Evolutionary conservation across 106 monocot genomes (phyloP), one percentile per base, ranked within the genome.

Genomic region (Acanthochlamys bracteata): DNA sequence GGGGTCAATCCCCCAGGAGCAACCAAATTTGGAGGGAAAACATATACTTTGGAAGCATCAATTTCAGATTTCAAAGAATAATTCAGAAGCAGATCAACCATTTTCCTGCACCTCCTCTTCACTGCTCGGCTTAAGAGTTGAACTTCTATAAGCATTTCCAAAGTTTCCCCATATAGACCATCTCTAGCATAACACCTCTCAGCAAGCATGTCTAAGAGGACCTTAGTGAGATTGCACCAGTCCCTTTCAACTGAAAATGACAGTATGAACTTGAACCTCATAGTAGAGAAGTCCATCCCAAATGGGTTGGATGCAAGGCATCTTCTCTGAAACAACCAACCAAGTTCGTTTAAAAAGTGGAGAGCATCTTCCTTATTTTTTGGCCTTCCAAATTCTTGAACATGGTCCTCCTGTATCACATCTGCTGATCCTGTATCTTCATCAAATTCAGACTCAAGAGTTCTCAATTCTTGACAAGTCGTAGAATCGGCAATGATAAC

Each of bases 281-380:
- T 24, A 64, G 21, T 69, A 11, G 98, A 89, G 71, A 99, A 99
- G 57, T 84, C 76, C 9, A 46, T 8, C 42, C 60, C 54, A 7
- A 24, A 26, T 20, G 69, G 40, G 7, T 13, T 22, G 7, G 65
- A 59, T 10, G 51, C 21, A 2, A 25, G 51, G 46, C 61, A 62
- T 39, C 60, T 83, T 55, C 75, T 92, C 64, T 99, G 98, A 67
- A 99, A 89, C 25, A 99, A 78, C 98, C 98, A 99, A 12, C 98
- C 92, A 60, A 99, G 85, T 76, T 99, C 98, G 64, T 99, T 99
- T 43, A 89, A 71, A 21, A 99, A 99, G 71, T 89, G 88, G 17
- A 92, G 42, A 33, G 79, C 61, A 68, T 86, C 81, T 21, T 83
- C 92, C 71, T 79, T 85, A 20, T 86, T 78, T 40, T 60, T 74